Evolutionary conservation across 2,329 filamentous ascomycete species (phyloP), one percentile per base, ranked within the genome.

Genomic region (Colletotrichum sp.): DNA sequence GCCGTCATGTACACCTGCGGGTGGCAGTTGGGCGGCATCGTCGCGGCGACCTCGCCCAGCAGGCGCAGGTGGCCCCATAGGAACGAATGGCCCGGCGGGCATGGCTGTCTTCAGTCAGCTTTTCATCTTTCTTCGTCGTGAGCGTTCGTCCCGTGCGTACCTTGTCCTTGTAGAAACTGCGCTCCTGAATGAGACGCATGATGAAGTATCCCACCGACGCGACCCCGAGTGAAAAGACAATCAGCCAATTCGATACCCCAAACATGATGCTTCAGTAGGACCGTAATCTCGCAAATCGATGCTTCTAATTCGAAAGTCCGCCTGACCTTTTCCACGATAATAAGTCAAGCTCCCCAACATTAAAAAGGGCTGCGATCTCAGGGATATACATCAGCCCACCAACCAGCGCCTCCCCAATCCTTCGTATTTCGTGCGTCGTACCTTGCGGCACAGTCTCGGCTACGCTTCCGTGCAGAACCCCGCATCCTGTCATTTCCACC

Each of bases 1-100:
- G 78, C 71, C 16, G 80, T 80, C 30, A 77, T 70, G 67, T 75
- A 77, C 16, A 63, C 39, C 68, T 81, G 80, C 5, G 78, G 78
- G 60, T 81, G 79, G 36, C 57, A 74, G 64, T 79, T 76, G 13
- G 78, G 73, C 22, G 80, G 81, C 30, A 80, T 74, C 22, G 27
- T 27, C 11, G 69, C 52, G 3, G 67, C 61, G 19, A 76, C 65
- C 30, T 77, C 74, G 22, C 72, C 72, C 27, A 80, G 72, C 60
- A 78, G 52, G 27, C 72, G 75, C 15, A 80, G 61, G 64, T 80
- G 79, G 59, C 79, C 79, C 66, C 70, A 80, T 4, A 80, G 57
- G 65, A 77, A 61, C 25, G 76, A 78, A 59, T 80, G 79, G 74
- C 55, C 69, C 12, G 75, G 75, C 44, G 72, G 61, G 25, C 64